Percentiles rank a stretch among this genome's conserved stretches.
Evolutionary conservation across 169 alveolate genomes (phyloP).

Genomic region (Cryptosporidium xiaoi): DNA sequence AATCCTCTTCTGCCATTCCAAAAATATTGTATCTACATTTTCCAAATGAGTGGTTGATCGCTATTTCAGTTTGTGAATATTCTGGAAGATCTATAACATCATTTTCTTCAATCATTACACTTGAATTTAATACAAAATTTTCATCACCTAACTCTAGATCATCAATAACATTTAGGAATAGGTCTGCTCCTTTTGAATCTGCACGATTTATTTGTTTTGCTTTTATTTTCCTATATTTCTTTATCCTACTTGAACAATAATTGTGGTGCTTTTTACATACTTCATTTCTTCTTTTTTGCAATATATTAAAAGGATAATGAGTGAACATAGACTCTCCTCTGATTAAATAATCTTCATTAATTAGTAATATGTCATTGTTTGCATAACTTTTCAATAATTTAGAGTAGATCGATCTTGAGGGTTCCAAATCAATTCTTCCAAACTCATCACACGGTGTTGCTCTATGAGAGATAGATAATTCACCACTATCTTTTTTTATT

Average conservation of each 20-base stretch:
- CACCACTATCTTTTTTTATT: conserved; percentile 36
- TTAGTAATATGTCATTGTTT: not conserved
- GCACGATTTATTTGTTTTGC: conserved; percentile 21
- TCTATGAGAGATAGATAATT: conserved; percentile 1
- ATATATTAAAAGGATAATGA: not conserved
- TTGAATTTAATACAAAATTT: not conserved
- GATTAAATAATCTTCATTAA: conserved; percentile 15
- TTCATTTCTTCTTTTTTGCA: conserved; percentile 29
- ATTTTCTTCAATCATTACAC: conserved; percentile 52
- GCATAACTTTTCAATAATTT: conserved; percentile 2
- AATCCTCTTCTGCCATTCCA: conserved; percentile 74
- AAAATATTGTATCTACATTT: conserved; percentile 39
- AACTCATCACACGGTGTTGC: conserved; percentile 71
- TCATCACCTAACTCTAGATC: conserved; percentile 11
- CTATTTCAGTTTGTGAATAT: conserved; percentile 39
- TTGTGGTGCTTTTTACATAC: conserved; percentile 24
- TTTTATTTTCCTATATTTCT: conserved; percentile 35
- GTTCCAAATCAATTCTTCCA: conserved; percentile 75
- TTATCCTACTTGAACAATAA: conserved; percentile 26
- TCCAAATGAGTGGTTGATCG: conserved; percentile 65
- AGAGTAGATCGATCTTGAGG: conserved; percentile 36
- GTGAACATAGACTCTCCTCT: conserved; percentile 48
- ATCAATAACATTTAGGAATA: conserved; percentile 4
- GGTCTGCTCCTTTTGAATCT: conserved; percentile 30
- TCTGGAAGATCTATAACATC: conserved; percentile 35